Conservation (phyloP, 768 basidiomycete genomes). For the Kwoniella sp. region DNA sequence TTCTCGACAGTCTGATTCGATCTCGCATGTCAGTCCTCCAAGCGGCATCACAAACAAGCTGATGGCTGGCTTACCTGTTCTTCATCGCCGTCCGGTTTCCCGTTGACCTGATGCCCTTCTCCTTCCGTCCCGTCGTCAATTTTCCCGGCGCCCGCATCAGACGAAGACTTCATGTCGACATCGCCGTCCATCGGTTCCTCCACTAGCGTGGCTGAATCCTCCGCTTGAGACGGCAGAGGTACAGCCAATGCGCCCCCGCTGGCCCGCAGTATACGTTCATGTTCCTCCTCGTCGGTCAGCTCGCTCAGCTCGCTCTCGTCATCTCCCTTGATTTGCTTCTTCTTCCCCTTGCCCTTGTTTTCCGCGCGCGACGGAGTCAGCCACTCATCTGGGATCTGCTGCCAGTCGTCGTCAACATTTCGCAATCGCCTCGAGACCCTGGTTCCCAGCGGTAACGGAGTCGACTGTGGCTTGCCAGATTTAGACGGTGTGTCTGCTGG, state of each 20-base stretch:
- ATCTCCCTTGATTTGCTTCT: not conserved
- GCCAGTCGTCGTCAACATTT: conserved; percentile 41
- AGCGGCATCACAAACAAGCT: too few species aligned
- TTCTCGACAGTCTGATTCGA: too few species aligned
- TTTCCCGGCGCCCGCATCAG: too few species aligned
- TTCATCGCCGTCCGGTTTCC: too few species aligned
- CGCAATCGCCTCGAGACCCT: conserved; percentile 29
- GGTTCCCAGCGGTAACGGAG: conserved; percentile 24
- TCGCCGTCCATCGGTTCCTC: too few species aligned
- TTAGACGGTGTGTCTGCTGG: conserved; percentile 9
- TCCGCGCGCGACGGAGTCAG: conserved; percentile 5
- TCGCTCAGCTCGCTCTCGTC: conserved; percentile 48
- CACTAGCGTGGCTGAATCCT: not conserved
- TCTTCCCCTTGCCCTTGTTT: conserved; percentile 12
- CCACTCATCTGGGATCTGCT: conserved; percentile 38
- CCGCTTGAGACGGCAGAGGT: not conserved
- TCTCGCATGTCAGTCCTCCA: too few species aligned
- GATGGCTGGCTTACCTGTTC: too few species aligned
- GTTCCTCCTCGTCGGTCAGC: conserved; percentile 45
- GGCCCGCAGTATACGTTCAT: conserved; percentile 13
- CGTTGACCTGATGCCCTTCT: too few species aligned
- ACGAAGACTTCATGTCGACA: too few species aligned
- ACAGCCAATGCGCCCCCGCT: conserved; percentile 1
- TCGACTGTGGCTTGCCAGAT: conserved; percentile 1
- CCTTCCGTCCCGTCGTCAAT: too few species aligned